Percentiles rank a stretch among this genome's conserved stretches.
Conservation (phyloP, 2,329 filamentous ascomycete species). For the Volutella citrinella region DNA sequence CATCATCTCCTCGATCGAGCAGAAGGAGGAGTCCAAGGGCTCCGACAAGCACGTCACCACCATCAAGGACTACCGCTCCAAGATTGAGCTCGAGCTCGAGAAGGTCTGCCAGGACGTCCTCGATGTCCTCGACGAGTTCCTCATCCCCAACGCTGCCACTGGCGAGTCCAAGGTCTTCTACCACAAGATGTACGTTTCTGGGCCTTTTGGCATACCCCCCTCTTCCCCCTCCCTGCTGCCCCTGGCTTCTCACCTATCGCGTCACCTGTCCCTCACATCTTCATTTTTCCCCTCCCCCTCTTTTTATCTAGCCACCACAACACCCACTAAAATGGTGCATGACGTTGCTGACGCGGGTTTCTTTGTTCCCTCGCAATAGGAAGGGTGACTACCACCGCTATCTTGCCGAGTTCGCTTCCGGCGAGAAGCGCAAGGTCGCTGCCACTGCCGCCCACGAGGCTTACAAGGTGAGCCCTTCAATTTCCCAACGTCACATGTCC, state of each 20-base stretch:
- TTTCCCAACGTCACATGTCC: slow-evolving; percentile 23
- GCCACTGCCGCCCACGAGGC: slow-evolving; percentile 88
- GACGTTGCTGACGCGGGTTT: slow-evolving; percentile 10
- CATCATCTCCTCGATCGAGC: slow-evolving; percentile 99
- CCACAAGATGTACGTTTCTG: slow-evolving; percentile 89
- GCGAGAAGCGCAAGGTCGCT: slow-evolving; percentile 87
- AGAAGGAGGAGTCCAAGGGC: slow-evolving; percentile 99
- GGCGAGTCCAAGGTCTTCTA: slow-evolving; percentile 99
- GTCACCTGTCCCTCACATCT: slow-evolving; percentile 6
- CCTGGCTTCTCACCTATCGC: slow-evolving; percentile 1
- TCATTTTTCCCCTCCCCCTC: slow-evolving; percentile 11
- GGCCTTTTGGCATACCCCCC: slow-evolving; percentile 11
- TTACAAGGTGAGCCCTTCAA: slow-evolving; percentile 74
- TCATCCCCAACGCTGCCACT: slow-evolving; percentile 93
- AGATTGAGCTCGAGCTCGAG: slow-evolving; percentile 97
- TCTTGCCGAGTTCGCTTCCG: slow-evolving; percentile 87
- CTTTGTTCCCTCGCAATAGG: slow-evolving; percentile 50
- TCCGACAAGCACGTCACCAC: slow-evolving; percentile 89
- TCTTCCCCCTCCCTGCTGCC: slow-evolving; percentile 16
- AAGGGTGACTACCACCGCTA: slow-evolving; percentile 98
- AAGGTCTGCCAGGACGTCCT: slow-evolving; percentile 98
- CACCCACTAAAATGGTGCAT: slow-evolving; percentile 3
- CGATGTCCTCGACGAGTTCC: slow-evolving; percentile 85
- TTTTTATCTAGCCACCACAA: slow-evolving; percentile 5
- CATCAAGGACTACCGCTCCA: slow-evolving; percentile 96